Conservation (phyloP, 805 yeast species). For the Candida ipomoeae region DNA sequence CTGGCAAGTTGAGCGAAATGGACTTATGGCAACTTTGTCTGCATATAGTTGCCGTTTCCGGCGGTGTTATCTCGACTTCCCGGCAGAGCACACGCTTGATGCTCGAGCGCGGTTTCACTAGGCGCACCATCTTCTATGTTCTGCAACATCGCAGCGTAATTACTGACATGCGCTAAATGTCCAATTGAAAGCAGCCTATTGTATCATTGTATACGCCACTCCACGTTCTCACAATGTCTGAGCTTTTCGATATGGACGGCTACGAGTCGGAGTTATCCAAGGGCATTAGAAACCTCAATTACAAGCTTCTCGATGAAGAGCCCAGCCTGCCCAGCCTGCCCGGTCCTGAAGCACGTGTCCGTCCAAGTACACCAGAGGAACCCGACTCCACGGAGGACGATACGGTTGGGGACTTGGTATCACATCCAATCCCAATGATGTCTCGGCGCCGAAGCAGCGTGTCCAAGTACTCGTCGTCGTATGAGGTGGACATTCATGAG, state of each 20-base stretch:
- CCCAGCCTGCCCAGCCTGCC: conserved; percentile 10
- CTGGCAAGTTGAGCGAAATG: too few species aligned
- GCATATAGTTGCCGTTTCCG: too few species aligned
- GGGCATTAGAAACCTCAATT: conserved; percentile 22
- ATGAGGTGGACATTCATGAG: conserved; percentile 32
- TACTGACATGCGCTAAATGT: background rate
- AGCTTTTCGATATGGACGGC: conserved; percentile 35
- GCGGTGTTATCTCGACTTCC: too few species aligned
- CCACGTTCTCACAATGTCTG: conserved; percentile 23
- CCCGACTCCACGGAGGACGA: conserved; percentile 16
- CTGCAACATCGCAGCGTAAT: background rate
- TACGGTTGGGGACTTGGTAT: conserved; percentile 15
- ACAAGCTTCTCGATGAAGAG: conserved; percentile 19
- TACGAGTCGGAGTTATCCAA: conserved; percentile 18
- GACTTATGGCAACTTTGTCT: too few species aligned
- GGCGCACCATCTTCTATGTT: conserved; percentile 2
- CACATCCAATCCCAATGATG: conserved; percentile 13
- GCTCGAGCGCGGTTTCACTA: background rate
- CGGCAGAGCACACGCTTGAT: background rate
- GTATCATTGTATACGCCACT: background rate
- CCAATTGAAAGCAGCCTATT: background rate
- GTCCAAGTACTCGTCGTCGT: conserved; percentile 23
- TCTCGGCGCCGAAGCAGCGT: conserved; percentile 18
- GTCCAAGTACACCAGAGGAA: background rate
- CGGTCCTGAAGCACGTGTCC: background rate